Conservation (phyloP, 202 grass and related monocot genomes). For the Zoysia matrella region DNA sequence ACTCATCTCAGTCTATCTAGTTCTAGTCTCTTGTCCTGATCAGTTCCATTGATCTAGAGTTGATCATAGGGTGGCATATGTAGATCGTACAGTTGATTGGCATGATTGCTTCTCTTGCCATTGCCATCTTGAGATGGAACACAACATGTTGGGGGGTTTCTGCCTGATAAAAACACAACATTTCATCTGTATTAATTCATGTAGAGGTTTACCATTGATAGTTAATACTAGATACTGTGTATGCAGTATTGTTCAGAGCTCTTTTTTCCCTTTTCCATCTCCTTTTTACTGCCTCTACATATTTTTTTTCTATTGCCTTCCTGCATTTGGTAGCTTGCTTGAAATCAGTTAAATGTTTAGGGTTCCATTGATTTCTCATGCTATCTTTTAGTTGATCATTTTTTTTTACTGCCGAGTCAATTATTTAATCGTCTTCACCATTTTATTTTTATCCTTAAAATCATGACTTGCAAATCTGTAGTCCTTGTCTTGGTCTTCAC, state of each 20-base stretch:
- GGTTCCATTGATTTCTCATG: background rate
- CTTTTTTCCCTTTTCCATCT: constrained; percentile 17
- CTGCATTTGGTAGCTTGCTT: background rate
- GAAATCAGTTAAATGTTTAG: background rate
- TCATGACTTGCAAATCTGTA: no score
- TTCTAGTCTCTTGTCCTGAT: background rate
- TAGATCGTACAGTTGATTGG: background rate
- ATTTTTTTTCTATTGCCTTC: background rate
- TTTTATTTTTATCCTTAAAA: no score
- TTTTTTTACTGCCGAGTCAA: no score
- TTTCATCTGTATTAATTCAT: background rate
- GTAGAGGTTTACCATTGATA: background rate
- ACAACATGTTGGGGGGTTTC: background rate
- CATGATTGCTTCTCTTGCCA: background rate
- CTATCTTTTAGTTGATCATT: background rate
- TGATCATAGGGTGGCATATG: constrained; percentile 9
- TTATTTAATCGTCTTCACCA: no score
- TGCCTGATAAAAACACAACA: constrained; percentile 15
- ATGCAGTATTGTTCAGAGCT: background rate
- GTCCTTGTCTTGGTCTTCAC: background rate
- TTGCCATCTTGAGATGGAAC: constrained; percentile 3
- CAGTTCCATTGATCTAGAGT: constrained; percentile 15
- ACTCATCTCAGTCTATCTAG: background rate
- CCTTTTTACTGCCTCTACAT: background rate
- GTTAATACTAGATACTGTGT: constrained; percentile 15